Base-by-base conservation (phyloP, 2,329 filamentous ascomycete species). In the Ambrosiella cleistominuta region DNA sequence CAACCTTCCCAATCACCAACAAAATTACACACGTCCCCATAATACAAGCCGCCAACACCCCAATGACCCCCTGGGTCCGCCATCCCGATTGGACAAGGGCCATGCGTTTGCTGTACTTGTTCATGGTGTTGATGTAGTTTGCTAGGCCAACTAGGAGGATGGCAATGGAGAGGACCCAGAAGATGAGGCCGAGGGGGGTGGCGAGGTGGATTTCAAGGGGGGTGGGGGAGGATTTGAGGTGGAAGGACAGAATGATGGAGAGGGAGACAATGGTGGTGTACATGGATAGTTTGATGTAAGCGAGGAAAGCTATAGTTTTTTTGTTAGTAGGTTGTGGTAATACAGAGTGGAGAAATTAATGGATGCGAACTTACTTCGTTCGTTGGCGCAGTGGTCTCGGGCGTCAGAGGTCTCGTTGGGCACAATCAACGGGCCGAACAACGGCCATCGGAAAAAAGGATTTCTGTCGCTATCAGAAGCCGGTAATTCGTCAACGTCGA, bases 41-140 rank as follows among this genome's bases (percentile, higher is more conserved):
- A 61, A 88, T 87, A 40, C 74, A 75, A 7, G 77, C 65, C 2
- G 83, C 78, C 36, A 86, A 75, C 3, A 80, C 69, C 1, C 74
- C 78, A 64, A 87, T 78, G 27, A 84, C 72, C 47, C 83, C 69
- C 68, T 97, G 90, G 42, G 93, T 97, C 70, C 88, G 91, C 85
- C 87, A 93, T 1, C 93, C 93, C 37, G 82, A 86, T 72, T 98
- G 93, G 44, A 98, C 93, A 62, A 97, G 77, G 0, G 93, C 93
- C 35, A 78, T 77, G 63, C 83, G 81, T 44, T 79, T 76, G 64
- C 85, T 85, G 68, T 95, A 98, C 67, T 87, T 84, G 64, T 85
- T 85, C 27, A 97, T 72, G 0, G 81, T 83, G 65, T 82, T 77
- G 62, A 95, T 82, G 67, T 98, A 98, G 67, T 95, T 97, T 0